phyloP scores from a whole-genome alignment of 2,329 filamentous ascomycete species.

The Neocucurbitaria cava region DNA sequence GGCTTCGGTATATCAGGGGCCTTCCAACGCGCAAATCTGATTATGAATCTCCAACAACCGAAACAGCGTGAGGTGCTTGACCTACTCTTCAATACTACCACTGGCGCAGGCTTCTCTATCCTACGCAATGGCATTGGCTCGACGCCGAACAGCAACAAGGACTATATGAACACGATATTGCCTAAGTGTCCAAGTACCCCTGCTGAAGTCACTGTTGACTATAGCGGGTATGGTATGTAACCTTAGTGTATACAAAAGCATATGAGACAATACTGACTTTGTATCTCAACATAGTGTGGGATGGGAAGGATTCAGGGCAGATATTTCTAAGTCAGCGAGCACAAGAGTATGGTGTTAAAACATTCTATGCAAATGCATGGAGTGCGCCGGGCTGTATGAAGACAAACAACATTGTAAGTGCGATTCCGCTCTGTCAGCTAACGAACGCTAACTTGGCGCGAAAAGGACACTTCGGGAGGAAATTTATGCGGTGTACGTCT shows the following conservation, averaged over 20 bases:
- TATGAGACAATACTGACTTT: too few relatives aligned
- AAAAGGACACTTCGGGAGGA: slow-evolving; percentile 54
- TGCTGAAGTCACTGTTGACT: slow-evolving; percentile 12
- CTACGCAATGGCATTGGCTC: slow-evolving; percentile 57
- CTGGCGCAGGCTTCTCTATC: slow-evolving; percentile 55
- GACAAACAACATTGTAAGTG: slow-evolving; percentile 55
- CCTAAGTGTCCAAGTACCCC: slow-evolving; percentile 32
- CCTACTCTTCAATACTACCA: slow-evolving; percentile 55
- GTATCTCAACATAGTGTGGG: too few relatives aligned
- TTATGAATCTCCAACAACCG: slow-evolving; percentile 50
- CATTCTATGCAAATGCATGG: slow-evolving; percentile 60
- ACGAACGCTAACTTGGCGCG: too few relatives aligned
- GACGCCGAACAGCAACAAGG: slow-evolving; percentile 50
- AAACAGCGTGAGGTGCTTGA: slow-evolving; percentile 54
- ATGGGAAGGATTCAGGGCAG: slow-evolving; percentile 52
- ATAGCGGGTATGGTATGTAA: slow-evolving; percentile 24
- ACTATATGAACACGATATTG: slow-evolving; percentile 44
- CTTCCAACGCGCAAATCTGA: slow-evolving; percentile 56
- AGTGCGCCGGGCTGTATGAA: slow-evolving; percentile 61
- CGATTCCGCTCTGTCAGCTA: too few relatives aligned
- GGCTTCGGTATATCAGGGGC: slow-evolving; percentile 56
- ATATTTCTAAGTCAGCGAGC: slow-evolving; percentile 61
- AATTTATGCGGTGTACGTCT: slow-evolving; percentile 55
- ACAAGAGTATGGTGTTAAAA: slow-evolving; percentile 52
- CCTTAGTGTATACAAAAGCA: too few relatives aligned